A percentile compares a stretch with the other conserved stretches of the same genome.
Evolutionary conservation across 179 eudicot species (phyloP).

Genomic region (Gypsophila paniculata): DNA sequence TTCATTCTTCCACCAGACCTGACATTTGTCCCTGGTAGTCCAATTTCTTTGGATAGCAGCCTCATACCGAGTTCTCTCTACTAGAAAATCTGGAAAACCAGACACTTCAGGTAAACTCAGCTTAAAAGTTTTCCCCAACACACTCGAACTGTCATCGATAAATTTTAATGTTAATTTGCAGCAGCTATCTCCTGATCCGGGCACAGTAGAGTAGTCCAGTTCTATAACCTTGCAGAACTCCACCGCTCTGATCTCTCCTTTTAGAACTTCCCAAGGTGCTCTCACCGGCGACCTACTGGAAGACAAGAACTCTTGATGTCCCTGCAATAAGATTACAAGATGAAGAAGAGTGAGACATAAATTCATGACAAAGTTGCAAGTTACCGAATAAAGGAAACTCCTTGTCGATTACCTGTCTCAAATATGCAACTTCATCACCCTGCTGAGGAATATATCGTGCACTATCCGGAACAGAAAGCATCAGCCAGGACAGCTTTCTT

Average conservation of each 20-base stretch:
- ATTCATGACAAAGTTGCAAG: constrained; percentile 9
- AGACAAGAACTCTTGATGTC: constrained; percentile 65
- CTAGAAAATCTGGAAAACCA: constrained; percentile 75
- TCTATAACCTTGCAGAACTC: constrained; percentile 68
- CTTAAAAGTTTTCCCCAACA: constrained; percentile 53
- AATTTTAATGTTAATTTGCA: constrained; percentile 74
- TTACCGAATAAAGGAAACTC: background rate
- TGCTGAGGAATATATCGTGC: constrained; percentile 83
- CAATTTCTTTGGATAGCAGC: constrained; percentile 69
- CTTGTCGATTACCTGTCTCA: constrained; percentile 65
- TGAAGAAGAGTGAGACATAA: constrained; percentile 1
- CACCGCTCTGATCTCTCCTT: constrained; percentile 59
- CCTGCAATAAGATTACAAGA: constrained; percentile 40
- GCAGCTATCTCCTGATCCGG: constrained; percentile 95
- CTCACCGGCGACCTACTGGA: constrained; percentile 28
- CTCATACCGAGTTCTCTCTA: constrained; percentile 72
- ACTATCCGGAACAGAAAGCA: constrained; percentile 68
- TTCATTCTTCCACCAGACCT: constrained; percentile 92
- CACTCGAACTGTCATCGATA: constrained; percentile 54
- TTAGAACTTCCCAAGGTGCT: constrained; percentile 69
- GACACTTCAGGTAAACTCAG: constrained; percentile 72
- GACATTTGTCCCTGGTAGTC: constrained; percentile 78
- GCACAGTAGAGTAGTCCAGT: constrained; percentile 53
- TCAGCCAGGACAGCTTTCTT: constrained; percentile 68
- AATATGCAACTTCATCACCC: constrained; percentile 82